Conservation (phyloP, 2,329 filamentous ascomycete species). For the Colletotrichum orchidophilum region DNA sequence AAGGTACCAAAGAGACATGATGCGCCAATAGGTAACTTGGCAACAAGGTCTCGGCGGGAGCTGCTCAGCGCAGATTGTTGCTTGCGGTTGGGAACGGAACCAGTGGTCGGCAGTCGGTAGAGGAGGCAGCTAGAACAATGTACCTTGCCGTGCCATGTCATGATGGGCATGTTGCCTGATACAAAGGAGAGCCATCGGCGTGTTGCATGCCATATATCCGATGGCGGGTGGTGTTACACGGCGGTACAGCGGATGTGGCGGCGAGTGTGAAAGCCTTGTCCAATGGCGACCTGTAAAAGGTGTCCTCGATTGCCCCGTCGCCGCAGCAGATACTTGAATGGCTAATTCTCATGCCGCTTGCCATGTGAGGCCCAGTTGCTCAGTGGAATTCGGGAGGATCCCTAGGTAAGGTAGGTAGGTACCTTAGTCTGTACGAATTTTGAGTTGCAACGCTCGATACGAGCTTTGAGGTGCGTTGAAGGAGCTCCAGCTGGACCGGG, state of each 20-base stretch:
- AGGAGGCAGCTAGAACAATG: background rate
- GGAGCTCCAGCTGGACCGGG: constrained; percentile 11
- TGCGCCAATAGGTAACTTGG: background rate
- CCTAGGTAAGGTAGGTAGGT: too few relatives aligned
- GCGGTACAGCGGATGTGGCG: background rate
- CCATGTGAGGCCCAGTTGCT: background rate
- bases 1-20: background rate
- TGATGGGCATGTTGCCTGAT: constrained; percentile 3
- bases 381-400: background rate
- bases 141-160: constrained; percentile 20
- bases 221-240: constrained; percentile 17
- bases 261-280: background rate
- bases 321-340: background rate
- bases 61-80: background rate
- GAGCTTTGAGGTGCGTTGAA: constrained; percentile 9
- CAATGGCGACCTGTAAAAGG: background rate
- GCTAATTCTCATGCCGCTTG: background rate
- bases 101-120: background rate
- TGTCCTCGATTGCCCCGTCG: background rate
- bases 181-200: constrained; percentile 17
- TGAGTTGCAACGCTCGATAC: constrained; percentile 13
- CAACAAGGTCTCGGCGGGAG: background rate
- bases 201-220: constrained; percentile 1
- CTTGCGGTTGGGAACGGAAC: background rate
- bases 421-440: too few relatives aligned